These are phyloP conservation scores for Phoenix dactylifera DNA, from an alignment of 176 grass and related monocot species.

Conservation along the genomic window DNA sequence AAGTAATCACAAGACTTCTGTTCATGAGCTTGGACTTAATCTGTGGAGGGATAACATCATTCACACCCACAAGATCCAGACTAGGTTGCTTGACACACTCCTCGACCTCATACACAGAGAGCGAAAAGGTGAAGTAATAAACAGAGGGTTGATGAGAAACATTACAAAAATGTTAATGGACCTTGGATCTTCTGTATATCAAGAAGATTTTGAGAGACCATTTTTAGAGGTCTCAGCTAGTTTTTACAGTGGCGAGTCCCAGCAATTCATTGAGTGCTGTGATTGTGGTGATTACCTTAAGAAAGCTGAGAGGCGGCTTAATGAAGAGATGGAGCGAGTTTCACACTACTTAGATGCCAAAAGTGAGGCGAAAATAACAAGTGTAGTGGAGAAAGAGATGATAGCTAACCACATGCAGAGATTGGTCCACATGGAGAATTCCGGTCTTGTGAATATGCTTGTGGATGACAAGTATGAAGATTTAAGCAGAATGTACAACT, in stretches of 20 bases:
- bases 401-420: conserved; percentile 94
- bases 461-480: conserved; percentile 78
- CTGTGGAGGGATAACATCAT: conserved; percentile 92
- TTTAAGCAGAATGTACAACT: conserved; percentile 71
- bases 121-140: conserved; percentile 80
- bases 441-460: conserved; percentile 90
- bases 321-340: conserved; percentile 92
- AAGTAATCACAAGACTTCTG: conserved; percentile 43
- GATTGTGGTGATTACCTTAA: conserved; percentile 90
- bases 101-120: conserved; percentile 76
- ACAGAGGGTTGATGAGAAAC: conserved; percentile 73
- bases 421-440: conserved; percentile 89
- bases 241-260: conserved; percentile 77
- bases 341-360: conserved; percentile 84
- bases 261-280: conserved; percentile 76
- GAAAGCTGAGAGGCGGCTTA: conserved; percentile 78
- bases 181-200: conserved; percentile 73
- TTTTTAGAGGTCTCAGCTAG: conserved; percentile 74
- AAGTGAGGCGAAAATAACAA: conserved; percentile 87
- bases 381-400: conserved; percentile 90
- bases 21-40: conserved; percentile 88
- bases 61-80: conserved; percentile 54
- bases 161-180: conserved; percentile 98
- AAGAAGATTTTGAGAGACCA: conserved; percentile 91
- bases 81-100: conserved; percentile 60